A percentile compares a stretch with the other conserved stretches of the same genome.
These are phyloP conservation scores for Dalbergia cultrata DNA, from an alignment of 306 rosid genomes.

Conservation along the genomic window DNA sequence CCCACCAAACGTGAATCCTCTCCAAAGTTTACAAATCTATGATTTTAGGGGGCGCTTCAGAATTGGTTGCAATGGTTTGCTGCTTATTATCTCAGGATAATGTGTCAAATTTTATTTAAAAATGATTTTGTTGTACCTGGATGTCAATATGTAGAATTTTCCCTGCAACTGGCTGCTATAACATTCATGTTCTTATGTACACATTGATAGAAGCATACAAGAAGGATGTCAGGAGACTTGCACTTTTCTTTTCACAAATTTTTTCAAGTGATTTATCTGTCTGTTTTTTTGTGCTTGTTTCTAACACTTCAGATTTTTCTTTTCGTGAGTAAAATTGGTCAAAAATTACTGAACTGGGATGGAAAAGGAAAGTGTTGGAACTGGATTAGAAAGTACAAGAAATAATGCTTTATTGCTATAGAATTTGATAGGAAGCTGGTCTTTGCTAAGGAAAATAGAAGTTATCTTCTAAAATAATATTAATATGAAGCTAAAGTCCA, in stretches of 20 bases:
- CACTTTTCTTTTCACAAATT: neutral
- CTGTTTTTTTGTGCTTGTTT: neutral
- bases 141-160: slow-evolving; percentile 32
- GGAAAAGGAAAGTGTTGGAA: too few relatives aligned
- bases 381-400: too few relatives aligned
- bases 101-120: slow-evolving; percentile 31
- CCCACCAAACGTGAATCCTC: slow-evolving; percentile 48
- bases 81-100: slow-evolving; percentile 19
- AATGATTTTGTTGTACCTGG: slow-evolving; percentile 30
- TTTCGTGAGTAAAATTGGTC: too few relatives aligned
- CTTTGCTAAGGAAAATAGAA: too few relatives aligned
- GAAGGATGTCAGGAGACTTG: neutral
- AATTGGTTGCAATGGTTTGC: slow-evolving; percentile 32
- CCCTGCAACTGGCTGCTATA: slow-evolving; percentile 19
- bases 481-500: too few relatives aligned
- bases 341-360: too few relatives aligned
- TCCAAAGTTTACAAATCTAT: slow-evolving; percentile 36
- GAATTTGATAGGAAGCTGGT: too few relatives aligned
- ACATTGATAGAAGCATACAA: slow-evolving; percentile 24
- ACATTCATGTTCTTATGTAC: neutral
- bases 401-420: too few relatives aligned
- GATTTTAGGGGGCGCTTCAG: slow-evolving; percentile 12
- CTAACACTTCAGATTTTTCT: too few relatives aligned
- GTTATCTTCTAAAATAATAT: too few relatives aligned
- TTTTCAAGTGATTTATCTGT: neutral